A percentile compares a stretch with the other conserved stretches of the same genome.
Conservation (phyloP, 768 basidiomycete species). For the Naganishia kalamii region DNA sequence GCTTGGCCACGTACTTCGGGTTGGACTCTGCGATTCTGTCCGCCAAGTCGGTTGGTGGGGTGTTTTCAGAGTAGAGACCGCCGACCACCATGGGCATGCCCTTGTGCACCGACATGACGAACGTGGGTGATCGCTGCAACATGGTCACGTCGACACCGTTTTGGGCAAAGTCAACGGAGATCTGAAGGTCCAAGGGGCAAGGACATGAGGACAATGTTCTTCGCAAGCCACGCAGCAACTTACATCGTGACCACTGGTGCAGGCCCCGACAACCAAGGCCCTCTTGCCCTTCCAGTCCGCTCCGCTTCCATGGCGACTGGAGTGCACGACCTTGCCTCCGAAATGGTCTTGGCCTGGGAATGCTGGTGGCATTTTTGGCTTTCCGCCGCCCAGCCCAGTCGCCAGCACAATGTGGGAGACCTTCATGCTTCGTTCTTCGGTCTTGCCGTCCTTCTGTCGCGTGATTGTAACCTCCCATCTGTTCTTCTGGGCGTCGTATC, state of each 20-base stretch:
- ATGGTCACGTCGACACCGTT: slow-evolving; percentile 36
- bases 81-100: slow-evolving; percentile 29
- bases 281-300: slow-evolving; percentile 37
- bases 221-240: not conserved
- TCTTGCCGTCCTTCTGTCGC: slow-evolving; percentile 22
- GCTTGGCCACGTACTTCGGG: slow-evolving; percentile 48
- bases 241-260: slow-evolving; percentile 35
- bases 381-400: slow-evolving; percentile 54
- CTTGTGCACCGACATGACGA: slow-evolving; percentile 37
- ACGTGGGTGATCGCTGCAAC: slow-evolving; percentile 38
- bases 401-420: slow-evolving; percentile 55
- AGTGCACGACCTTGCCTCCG: slow-evolving; percentile 33
- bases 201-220: not conserved
- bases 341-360: slow-evolving; percentile 34
- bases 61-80: slow-evolving; percentile 52
- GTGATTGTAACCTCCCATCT: slow-evolving; percentile 42
- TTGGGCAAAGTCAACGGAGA: slow-evolving; percentile 37
- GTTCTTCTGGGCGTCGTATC: slow-evolving; percentile 40
- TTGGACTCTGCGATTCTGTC: slow-evolving; percentile 54
- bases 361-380: slow-evolving; percentile 50
- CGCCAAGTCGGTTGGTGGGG: slow-evolving; percentile 53
- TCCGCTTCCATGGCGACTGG: slow-evolving; percentile 30
- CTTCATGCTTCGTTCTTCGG: slow-evolving; percentile 45
- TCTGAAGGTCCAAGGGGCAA: slow-evolving; percentile 11
- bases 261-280: slow-evolving; percentile 37